Conservation (phyloP, 1,139 yeast species). For the Magnusiomyces fungicola region DNA sequence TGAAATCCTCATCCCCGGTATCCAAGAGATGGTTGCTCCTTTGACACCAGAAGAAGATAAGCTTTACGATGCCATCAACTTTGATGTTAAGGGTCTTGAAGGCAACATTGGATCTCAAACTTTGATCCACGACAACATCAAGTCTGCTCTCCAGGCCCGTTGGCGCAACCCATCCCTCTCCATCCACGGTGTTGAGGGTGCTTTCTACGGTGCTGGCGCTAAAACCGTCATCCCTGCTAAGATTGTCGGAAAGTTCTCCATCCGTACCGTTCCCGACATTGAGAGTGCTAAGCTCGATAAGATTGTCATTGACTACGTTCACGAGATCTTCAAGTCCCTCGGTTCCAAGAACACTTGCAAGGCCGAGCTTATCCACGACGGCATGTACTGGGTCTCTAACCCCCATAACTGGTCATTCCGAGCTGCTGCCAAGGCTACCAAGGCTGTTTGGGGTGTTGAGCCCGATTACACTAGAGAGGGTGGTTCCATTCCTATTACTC, state of each 20-base stretch:
- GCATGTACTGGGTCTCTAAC: conserved; percentile 92
- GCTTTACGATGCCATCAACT: conserved; percentile 80
- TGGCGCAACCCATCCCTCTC: conserved; percentile 98
- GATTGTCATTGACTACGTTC: conserved; percentile 64
- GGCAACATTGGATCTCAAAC: conserved; percentile 85
- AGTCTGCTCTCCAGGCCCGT: conserved; percentile 84
- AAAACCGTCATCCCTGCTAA: conserved; percentile 97
- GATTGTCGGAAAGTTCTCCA: conserved; percentile 89
- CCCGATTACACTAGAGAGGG: conserved; percentile 99
- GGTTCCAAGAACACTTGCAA: conserved; percentile 67
- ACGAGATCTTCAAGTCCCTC: conserved; percentile 55
- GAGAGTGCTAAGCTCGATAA: conserved; percentile 72
- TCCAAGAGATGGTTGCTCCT: conserved; percentile 91
- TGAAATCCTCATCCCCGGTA: conserved; percentile 77
- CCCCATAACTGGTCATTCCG: conserved; percentile 89
- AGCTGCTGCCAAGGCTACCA: conserved; percentile 92
- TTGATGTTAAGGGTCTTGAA: conserved; percentile 75
- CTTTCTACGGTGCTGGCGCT: conserved; percentile 90
- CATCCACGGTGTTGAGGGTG: conserved; percentile 96
- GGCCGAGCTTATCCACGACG: conserved; percentile 83
- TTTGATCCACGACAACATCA: conserved; percentile 65
- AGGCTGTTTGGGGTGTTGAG: conserved; percentile 87
- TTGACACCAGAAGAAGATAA: conserved; percentile 68
- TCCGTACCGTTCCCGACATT: conserved; percentile 94
- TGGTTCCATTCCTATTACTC: conserved; percentile 94